phyloP scores from a whole-genome alignment of 2,329 filamentous ascomycete genomes.

The Colletotrichum sp. region DNA sequence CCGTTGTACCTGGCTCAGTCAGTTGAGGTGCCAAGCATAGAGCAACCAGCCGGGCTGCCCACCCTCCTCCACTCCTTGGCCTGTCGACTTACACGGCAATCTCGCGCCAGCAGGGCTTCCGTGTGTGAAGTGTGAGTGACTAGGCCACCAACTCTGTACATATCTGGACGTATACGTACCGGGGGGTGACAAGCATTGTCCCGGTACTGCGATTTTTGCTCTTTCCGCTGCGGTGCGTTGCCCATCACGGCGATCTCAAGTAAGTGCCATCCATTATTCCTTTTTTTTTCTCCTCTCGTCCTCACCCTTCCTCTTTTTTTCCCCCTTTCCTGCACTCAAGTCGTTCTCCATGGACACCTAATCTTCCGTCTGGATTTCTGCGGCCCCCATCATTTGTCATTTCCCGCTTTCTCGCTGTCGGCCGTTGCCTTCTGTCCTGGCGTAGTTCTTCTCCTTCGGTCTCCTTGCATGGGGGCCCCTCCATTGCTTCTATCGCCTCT shows the following conservation, averaged over 20 bases:
- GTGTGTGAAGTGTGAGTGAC: neutral
- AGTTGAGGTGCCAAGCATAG: neutral
- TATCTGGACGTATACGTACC: neutral
- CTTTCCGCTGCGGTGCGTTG: neutral
- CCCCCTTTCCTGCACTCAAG: neutral
- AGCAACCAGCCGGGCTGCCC: neutral
- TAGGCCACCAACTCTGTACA: neutral
- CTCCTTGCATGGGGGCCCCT: constrained; percentile 9
- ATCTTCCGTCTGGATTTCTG: neutral
- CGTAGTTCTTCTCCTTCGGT: neutral
- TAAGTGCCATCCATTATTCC: constrained; percentile 9
- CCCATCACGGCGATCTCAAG: constrained; percentile 18
- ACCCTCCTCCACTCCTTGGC: neutral
- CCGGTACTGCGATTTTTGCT: neutral
- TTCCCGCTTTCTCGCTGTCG: neutral
- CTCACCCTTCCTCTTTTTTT: neutral
- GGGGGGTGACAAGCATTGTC: neutral
- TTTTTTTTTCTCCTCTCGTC: constrained; percentile 14
- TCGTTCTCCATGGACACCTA: neutral
- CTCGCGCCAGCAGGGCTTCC: neutral
- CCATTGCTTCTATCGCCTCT: neutral
- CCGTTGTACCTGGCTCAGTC: neutral
- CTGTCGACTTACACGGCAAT: neutral
- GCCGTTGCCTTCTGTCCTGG: neutral
- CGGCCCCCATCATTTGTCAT: constrained; percentile 17